A percentile compares a stretch with the other conserved stretches of the same genome.
These are phyloP conservation scores for Pseudocercospora ulei DNA, from an alignment of 2,329 filamentous ascomycete species.

Conservation along the genomic window DNA sequence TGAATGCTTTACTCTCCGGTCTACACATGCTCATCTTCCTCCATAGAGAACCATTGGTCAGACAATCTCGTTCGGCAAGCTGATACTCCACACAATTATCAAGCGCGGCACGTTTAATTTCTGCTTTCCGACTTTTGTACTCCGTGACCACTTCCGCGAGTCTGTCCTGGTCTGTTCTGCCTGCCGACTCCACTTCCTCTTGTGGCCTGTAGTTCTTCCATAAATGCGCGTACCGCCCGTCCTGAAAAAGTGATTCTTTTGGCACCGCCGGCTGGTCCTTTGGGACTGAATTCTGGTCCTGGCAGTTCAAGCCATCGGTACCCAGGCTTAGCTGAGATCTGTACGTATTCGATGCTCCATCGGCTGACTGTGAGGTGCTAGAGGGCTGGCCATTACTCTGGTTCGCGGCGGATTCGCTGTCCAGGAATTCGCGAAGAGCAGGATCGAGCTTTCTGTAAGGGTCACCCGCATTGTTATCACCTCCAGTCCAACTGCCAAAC, in stretches of 20 bases:
- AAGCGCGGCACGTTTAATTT: conserved; percentile 69
- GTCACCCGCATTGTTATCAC: conserved; percentile 46
- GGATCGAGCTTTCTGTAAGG: conserved; percentile 70
- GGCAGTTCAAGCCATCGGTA: conserved; percentile 21
- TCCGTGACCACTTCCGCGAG: conserved; percentile 69
- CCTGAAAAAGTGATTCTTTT: conserved; percentile 52
- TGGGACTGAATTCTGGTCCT: conserved; percentile 22
- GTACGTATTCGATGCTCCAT: conserved; percentile 29
- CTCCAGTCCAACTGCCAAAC: conserved; percentile 47
- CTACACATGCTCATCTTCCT: conserved; percentile 71
- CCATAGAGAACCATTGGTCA: conserved; percentile 58
- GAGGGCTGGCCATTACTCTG: conserved; percentile 38
- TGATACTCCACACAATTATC: conserved; percentile 92
- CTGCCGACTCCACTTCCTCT: conserved; percentile 56
- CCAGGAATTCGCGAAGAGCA: conserved; percentile 70
- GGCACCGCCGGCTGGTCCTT: conserved; percentile 37
- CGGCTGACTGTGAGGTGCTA: conserved; percentile 26
- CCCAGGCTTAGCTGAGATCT: conserved; percentile 29
- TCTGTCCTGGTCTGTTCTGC: conserved; percentile 68
- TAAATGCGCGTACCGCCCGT: conserved; percentile 70
- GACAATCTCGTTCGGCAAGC: conserved; percentile 72
- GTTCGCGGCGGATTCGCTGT: conserved; percentile 69
- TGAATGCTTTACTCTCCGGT: conserved; percentile 64
- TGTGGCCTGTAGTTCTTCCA: conserved; percentile 86
- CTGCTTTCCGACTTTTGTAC: conserved; percentile 70